These are phyloP conservation scores for Microascus cirrosus DNA, from an alignment of 2,329 filamentous ascomycete species.

Conservation along the genomic window DNA sequence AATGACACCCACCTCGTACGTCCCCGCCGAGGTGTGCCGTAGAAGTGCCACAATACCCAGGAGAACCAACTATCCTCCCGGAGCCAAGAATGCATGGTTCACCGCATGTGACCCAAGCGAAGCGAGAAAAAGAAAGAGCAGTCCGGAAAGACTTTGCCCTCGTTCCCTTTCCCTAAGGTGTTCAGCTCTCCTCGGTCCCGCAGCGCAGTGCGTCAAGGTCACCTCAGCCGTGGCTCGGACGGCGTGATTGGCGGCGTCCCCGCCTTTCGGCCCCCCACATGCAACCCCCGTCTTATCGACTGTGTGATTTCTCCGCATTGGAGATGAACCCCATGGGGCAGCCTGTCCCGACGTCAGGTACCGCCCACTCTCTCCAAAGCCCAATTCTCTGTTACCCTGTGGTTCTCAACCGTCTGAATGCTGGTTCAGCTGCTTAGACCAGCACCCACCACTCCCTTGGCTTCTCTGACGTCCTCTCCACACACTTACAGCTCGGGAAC, in stretches of 20 bases:
- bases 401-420: not conserved
- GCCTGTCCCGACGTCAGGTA: not conserved
- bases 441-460: not conserved
- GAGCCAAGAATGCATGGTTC: not conserved
- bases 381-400: not conserved
- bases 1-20: too few relatives aligned
- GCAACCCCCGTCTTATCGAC: not conserved
- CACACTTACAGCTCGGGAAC: not conserved
- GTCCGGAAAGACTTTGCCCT: not conserved
- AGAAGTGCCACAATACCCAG: too few relatives aligned
- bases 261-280: slow-evolving; percentile 3
- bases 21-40: too few relatives aligned
- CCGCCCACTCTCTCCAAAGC: not conserved
- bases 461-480: not conserved
- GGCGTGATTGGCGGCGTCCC: slow-evolving; percentile 2
- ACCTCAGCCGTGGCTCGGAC: not conserved
- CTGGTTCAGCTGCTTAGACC: not conserved
- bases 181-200: not conserved
- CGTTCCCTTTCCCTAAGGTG: not conserved
- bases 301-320: slow-evolving; percentile 2
- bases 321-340: slow-evolving; percentile 5
- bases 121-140: not conserved
- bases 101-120: not conserved
- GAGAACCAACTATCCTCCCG: not conserved
- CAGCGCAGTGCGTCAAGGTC: not conserved